These are phyloP conservation scores for Penstemon newberryi DNA, from an alignment of 257 asterid species.

Conservation along the genomic window DNA sequence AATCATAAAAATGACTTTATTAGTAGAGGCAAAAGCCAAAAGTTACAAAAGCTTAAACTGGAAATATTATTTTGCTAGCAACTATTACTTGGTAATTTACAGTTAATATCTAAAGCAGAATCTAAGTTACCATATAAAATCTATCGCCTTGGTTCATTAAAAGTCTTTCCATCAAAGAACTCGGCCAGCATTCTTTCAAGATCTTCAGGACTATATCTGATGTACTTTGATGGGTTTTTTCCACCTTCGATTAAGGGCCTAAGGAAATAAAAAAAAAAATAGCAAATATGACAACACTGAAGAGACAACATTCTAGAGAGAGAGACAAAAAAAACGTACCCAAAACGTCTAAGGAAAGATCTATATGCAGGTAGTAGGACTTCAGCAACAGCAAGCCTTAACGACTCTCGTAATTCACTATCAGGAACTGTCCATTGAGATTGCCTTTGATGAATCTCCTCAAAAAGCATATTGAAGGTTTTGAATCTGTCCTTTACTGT, in stretches of 20 bases:
- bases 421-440: constrained; percentile 99
- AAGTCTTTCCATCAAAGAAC: constrained; percentile 91
- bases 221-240: constrained; percentile 80
- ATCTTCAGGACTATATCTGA: constrained; percentile 79
- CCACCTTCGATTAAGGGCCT: constrained; percentile 91
- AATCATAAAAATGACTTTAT: neutral
- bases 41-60: no score
- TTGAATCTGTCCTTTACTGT: constrained; percentile 85
- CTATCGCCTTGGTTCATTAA: constrained; percentile 66
- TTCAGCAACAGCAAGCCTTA: constrained; percentile 97
- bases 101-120: constrained; percentile 1
- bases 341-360: constrained; percentile 78
- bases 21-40: no score
- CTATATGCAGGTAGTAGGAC: constrained; percentile 93
- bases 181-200: constrained; percentile 96
- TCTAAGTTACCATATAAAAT: neutral
- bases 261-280: constrained; percentile 14
- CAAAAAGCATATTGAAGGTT: constrained; percentile 75
- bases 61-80: no score
- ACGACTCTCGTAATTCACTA: constrained; percentile 88
- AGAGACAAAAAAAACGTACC: constrained; percentile 45
- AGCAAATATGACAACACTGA: neutral
- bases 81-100: neutral
- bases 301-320: neutral
- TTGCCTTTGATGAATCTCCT: constrained; percentile 96